A percentile compares a stretch with the other conserved stretches of the same genome.
These are phyloP conservation scores for Ochetophila trinervis DNA, from an alignment of 306 rosid species.

Conservation along the genomic window DNA sequence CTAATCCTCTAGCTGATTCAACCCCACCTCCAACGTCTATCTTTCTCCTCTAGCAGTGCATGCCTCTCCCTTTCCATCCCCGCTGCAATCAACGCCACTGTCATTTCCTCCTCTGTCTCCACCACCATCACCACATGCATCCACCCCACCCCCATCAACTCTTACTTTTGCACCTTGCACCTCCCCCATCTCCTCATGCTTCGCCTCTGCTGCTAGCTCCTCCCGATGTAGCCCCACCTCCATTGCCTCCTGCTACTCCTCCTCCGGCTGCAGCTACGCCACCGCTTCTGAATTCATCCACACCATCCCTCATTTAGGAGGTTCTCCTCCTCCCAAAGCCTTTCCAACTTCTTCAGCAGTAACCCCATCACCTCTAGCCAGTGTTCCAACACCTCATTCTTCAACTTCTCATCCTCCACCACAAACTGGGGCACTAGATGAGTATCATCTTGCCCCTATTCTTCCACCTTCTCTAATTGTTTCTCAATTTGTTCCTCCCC, in stretches of 20 bases:
- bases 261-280: conserved; percentile 46
- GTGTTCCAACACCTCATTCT: too few species aligned
- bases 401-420: conserved; percentile 47
- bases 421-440: conserved; percentile 38
- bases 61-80: too few species aligned
- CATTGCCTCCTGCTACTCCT: conserved; percentile 36
- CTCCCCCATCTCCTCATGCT: conserved; percentile 43
- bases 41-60: too few species aligned
- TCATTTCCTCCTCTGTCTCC: too few species aligned
- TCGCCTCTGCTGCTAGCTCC: conserved; percentile 27
- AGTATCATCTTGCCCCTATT: conserved; percentile 44
- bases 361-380: conserved; percentile 54
- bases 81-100: too few species aligned
- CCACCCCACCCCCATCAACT: too few species aligned
- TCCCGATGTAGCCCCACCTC: conserved; percentile 22
- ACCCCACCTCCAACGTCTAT: conserved; percentile 38
- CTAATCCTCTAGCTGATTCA: conserved; percentile 26
- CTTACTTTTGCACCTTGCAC: conserved; percentile 32
- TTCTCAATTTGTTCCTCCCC: conserved; percentile 48
- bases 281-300: conserved; percentile 42
- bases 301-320: conserved; percentile 32
- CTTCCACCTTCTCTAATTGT: conserved; percentile 47
- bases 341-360: conserved; percentile 38
- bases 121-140: too few species aligned
- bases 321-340: conserved; percentile 54